A percentile compares a stretch with the other conserved stretches of the same genome.
phyloP scores from a whole-genome alignment of 2,329 filamentous ascomycete species.

The Pseudogymnoascus sp. region DNA sequence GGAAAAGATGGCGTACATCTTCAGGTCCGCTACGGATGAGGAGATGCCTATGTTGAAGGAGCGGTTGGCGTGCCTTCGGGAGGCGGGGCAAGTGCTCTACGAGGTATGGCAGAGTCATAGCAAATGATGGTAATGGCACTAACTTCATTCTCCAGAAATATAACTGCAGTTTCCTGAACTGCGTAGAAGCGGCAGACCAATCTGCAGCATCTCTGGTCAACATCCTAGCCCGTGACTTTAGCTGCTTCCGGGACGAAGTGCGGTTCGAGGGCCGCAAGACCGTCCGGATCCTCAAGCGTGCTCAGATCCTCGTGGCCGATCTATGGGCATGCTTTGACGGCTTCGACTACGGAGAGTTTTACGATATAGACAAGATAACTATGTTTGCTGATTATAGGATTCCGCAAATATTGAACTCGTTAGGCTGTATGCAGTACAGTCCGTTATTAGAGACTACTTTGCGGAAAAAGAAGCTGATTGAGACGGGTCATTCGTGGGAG shows the following conservation, averaged over 20 bases:
- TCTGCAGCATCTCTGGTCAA: slow-evolving; percentile 85
- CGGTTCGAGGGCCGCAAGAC: slow-evolving; percentile 61
- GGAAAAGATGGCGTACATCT: slow-evolving; percentile 65
- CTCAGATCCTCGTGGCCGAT: slow-evolving; percentile 93
- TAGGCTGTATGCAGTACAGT: slow-evolving; percentile 78
- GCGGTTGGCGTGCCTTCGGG: slow-evolving; percentile 68
- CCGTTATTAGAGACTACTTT: slow-evolving; percentile 69
- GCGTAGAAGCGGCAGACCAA: slow-evolving; percentile 63
- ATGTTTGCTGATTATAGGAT: slow-evolving; percentile 99
- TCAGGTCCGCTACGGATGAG: slow-evolving; percentile 78
- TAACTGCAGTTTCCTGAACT: slow-evolving; percentile 61
- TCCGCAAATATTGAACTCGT: slow-evolving; percentile 79
- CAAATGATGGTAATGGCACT: slow-evolving; percentile 9
- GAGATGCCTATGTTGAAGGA: slow-evolving; percentile 77
- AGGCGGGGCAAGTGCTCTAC: slow-evolving; percentile 73
- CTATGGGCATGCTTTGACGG: slow-evolving; percentile 94
- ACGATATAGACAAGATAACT: slow-evolving; percentile 89
- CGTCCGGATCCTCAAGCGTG: slow-evolving; percentile 82
- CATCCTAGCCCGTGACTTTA: slow-evolving; percentile 70
- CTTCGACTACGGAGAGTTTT: slow-evolving; percentile 67
- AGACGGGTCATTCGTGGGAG: slow-evolving; percentile 70
- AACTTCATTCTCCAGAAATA: slow-evolving; percentile 50
- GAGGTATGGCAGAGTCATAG: slow-evolving; percentile 45
- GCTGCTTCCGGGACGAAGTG: slow-evolving; percentile 78
- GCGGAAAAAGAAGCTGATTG: slow-evolving; percentile 52